Evolutionary conservation across 352 stramenopile genomes (phyloP).

Genomic region (Pythium aquatile): DNA sequence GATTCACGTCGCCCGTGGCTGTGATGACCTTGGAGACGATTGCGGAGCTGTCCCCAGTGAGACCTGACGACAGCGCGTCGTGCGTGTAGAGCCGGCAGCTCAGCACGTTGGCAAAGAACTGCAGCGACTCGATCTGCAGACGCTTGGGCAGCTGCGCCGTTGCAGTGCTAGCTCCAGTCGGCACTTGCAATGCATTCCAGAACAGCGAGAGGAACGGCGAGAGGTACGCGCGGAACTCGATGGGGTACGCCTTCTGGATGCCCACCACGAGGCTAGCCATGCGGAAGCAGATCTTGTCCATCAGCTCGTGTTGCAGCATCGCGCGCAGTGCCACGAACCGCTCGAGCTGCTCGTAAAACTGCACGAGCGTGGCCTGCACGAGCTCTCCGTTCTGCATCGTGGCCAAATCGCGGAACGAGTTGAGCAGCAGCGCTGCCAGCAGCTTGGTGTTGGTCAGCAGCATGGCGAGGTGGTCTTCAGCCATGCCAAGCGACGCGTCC

Average conservation of each 20-base stretch:
- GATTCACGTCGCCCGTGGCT: constrained; percentile 63
- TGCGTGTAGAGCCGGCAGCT: constrained; percentile 80
- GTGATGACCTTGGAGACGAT: constrained; percentile 80
- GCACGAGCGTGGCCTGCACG: constrained; percentile 53
- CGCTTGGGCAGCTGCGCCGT: constrained; percentile 13
- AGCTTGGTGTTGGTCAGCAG: constrained; percentile 62
- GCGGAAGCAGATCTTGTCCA: constrained; percentile 70
- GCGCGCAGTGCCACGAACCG: constrained; percentile 43
- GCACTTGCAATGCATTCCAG: constrained; percentile 50
- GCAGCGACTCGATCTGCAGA: constrained; percentile 71
- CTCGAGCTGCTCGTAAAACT: constrained; percentile 73
- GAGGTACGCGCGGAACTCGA: constrained; percentile 84
- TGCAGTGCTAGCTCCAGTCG: constrained; percentile 5
- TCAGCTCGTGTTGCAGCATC: constrained; percentile 10
- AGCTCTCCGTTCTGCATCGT: constrained; percentile 54
- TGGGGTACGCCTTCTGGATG: constrained; percentile 75
- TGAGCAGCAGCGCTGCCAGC: constrained; percentile 63
- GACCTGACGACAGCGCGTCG: constrained; percentile 43
- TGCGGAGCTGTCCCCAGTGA: constrained; percentile 35
- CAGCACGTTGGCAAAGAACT: constrained; percentile 84
- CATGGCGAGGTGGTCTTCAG: constrained; percentile 33
- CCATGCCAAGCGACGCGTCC: constrained; percentile 9
- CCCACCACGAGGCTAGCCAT: constrained; percentile 64
- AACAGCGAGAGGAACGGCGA: constrained; percentile 63
- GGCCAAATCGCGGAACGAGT: constrained; percentile 66